A percentile compares a stretch with the other conserved stretches of the same genome.
Conservation (phyloP, 2,329 filamentous ascomycete species). For the Lasiodiplodia citricola region DNA sequence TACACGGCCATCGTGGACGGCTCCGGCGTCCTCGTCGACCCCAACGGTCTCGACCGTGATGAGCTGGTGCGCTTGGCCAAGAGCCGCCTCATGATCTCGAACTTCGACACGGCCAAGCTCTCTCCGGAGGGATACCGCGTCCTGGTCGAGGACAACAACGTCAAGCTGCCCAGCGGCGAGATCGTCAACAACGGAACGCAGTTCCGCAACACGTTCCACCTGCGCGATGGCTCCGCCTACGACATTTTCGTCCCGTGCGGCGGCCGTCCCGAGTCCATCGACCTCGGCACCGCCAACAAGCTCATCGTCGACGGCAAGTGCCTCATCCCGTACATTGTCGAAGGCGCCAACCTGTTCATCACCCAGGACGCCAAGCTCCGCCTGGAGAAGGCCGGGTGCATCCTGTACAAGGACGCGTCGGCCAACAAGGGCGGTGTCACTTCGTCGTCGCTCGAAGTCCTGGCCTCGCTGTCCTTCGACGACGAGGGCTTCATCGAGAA, state of each 20-base stretch:
- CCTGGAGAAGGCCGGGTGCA: conserved; percentile 91
- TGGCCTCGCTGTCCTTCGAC: conserved; percentile 93
- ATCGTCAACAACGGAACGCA: conserved; percentile 86
- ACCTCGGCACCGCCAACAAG: conserved; percentile 83
- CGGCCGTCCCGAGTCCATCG: conserved; percentile 94
- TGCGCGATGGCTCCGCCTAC: conserved; percentile 72
- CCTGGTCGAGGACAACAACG: conserved; percentile 86
- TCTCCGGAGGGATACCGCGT: conserved; percentile 89
- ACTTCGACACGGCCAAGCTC: conserved; percentile 85
- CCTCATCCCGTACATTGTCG: conserved; percentile 90
- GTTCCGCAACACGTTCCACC: conserved; percentile 97
- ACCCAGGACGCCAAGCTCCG: conserved; percentile 97
- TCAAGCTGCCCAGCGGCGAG: conserved; percentile 88
- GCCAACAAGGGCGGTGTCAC: conserved; percentile 99
- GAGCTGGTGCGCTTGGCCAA: conserved; percentile 87
- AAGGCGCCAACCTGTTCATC: conserved; percentile 98
- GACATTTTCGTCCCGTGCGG: conserved; percentile 96
- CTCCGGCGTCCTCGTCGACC: conserved; percentile 91
- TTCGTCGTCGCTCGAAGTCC: conserved; percentile 92
- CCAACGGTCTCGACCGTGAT: conserved; percentile 81
- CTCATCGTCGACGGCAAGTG: conserved; percentile 90
- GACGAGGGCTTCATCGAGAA: conserved; percentile 85
- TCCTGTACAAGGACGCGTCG: conserved; percentile 96
- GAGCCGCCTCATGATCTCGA: conserved; percentile 83
- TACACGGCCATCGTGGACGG: conserved; percentile 97